Conservation (phyloP, 1,139 yeast genomes). For the Candida glucosophila region DNA sequence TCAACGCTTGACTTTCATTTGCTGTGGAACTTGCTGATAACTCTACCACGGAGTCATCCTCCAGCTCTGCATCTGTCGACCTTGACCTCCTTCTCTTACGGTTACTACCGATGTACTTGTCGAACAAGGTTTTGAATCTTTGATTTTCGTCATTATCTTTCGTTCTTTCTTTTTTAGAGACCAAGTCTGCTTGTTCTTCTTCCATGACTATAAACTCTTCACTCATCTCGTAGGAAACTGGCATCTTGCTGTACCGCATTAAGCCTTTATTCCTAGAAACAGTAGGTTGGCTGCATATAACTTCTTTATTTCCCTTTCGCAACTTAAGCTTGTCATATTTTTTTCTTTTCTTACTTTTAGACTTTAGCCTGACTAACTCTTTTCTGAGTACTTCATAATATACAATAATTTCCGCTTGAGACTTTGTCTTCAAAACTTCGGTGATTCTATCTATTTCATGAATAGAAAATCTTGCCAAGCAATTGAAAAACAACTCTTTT, state of each 20-base stretch:
- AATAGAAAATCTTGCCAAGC: constrained; percentile 40
- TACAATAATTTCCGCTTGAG: constrained; percentile 34
- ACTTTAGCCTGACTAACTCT: constrained; percentile 15
- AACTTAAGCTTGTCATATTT: constrained; percentile 1
- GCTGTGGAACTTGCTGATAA: background rate
- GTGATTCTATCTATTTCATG: constrained; percentile 36
- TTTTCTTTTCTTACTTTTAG: constrained; percentile 1
- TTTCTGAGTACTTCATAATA: constrained; percentile 34
- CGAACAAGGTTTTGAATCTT: constrained; percentile 5
- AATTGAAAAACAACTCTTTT: constrained; percentile 14
- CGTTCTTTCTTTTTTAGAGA: constrained; percentile 12
- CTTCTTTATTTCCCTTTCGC: background rate
- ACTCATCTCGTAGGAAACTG: constrained; percentile 48
- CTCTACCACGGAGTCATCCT: background rate
- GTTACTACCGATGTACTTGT: constrained; percentile 3
- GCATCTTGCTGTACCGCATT: constrained; percentile 13
- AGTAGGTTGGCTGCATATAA: constrained; percentile 1
- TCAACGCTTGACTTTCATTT: constrained; percentile 2
- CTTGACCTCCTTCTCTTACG: constrained; percentile 1
- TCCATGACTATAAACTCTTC: constrained; percentile 39
- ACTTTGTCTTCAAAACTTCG: constrained; percentile 30
- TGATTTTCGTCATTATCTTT: constrained; percentile 10
- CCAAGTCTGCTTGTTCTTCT: constrained; percentile 28
- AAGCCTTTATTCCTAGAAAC: constrained; percentile 1
- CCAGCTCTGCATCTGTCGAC: constrained; percentile 1